These are phyloP conservation scores for Lichenothelia convexa DNA, from an alignment of 495 filamentous ascomycete species.

Conservation along the genomic window DNA sequence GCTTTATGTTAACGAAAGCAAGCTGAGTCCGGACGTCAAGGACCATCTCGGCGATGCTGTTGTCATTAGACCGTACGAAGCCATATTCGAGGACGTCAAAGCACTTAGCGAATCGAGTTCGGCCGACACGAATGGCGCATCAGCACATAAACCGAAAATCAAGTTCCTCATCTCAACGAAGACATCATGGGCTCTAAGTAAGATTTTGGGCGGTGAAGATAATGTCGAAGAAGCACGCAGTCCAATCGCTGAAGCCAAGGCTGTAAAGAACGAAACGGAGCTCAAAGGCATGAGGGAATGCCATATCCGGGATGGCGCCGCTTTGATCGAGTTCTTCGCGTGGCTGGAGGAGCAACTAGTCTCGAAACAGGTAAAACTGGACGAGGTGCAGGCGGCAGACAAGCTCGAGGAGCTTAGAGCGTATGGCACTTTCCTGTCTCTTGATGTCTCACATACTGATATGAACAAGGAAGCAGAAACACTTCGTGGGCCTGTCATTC, in stretches of 20 bases:
- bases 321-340: constrained; percentile 81
- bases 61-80: constrained; percentile 62
- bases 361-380: constrained; percentile 50
- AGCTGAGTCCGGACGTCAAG: constrained; percentile 50
- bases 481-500: constrained; percentile 86
- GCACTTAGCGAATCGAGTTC: constrained; percentile 32
- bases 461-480: constrained; percentile 38
- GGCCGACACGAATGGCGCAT: constrained; percentile 19
- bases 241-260: constrained; percentile 83
- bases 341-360: constrained; percentile 86
- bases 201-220: constrained; percentile 73
- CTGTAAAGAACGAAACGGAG: constrained; percentile 90
- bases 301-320: constrained; percentile 87
- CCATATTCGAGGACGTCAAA: constrained; percentile 61
- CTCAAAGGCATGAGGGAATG: constrained; percentile 84
- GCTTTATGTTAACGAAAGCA: constrained; percentile 67
- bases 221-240: constrained; percentile 75
- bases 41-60: constrained; percentile 58
- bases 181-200: constrained; percentile 83
- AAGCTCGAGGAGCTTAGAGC: constrained; percentile 71
- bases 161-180: constrained; percentile 82
- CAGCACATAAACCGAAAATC: constrained; percentile 18
- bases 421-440: constrained; percentile 6
- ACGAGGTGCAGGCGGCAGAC: constrained; percentile 82
- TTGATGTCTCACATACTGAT: background rate